phyloP scores from a whole-genome alignment of 2,329 filamentous ascomycete species.

The Sporothrix pallida region DNA sequence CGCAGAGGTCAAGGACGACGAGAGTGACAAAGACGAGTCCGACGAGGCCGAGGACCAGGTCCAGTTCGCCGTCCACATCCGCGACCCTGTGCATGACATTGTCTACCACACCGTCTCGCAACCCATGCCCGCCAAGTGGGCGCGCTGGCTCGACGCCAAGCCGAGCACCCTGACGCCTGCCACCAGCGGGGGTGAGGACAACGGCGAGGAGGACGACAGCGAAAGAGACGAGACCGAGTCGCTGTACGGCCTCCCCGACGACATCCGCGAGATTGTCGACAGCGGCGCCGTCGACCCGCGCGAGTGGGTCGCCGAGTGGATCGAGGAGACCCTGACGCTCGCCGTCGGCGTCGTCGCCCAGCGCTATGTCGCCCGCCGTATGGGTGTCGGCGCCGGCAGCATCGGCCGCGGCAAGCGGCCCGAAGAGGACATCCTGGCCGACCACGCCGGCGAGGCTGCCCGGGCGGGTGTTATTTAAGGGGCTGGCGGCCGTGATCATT shows the following conservation, averaged over 20 bases:
- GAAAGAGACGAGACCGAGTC: neutral
- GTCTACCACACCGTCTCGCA: slow-evolving; percentile 85
- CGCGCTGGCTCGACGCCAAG: slow-evolving; percentile 86
- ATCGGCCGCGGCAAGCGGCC: slow-evolving; percentile 66
- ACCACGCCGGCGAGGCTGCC: slow-evolving; percentile 64
- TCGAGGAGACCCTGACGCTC: slow-evolving; percentile 83
- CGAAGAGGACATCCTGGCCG: slow-evolving; percentile 61
- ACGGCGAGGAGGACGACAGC: neutral
- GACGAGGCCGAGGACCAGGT: slow-evolving; percentile 66
- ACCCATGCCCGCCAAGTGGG: slow-evolving; percentile 81
- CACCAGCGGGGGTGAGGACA: slow-evolving; percentile 46
- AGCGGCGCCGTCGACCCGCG: slow-evolving; percentile 80
- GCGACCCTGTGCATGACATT: slow-evolving; percentile 91
- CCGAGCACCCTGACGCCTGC: slow-evolving; percentile 62
- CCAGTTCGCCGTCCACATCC: slow-evolving; percentile 77
- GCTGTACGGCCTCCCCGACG: slow-evolving; percentile 65
- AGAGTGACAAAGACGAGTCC: slow-evolving; percentile 68
- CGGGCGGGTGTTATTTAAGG: slow-evolving; percentile 60
- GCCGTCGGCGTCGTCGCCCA: slow-evolving; percentile 87
- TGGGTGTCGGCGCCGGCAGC: slow-evolving; percentile 89
- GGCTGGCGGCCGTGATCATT: neutral
- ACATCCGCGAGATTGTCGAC: slow-evolving; percentile 84
- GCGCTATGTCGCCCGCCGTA: slow-evolving; percentile 89
- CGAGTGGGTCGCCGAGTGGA: slow-evolving; percentile 97
- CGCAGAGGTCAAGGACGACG: slow-evolving; percentile 68